Evolutionary conservation across 441 rosid genomes (phyloP).

Genomic region (Corymbia calophylla): DNA sequence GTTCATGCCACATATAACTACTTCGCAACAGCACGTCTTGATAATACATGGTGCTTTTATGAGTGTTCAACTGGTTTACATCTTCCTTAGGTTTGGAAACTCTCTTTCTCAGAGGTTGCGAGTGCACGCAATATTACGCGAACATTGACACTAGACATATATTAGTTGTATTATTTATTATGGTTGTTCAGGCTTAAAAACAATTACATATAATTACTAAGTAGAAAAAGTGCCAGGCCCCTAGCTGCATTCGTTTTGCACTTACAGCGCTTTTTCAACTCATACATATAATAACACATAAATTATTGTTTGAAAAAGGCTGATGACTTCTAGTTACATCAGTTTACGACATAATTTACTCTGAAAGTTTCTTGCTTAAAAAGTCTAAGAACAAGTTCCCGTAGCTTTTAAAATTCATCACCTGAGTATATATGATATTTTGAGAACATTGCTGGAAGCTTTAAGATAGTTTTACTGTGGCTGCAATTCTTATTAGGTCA

Average conservation of each 20-base stretch:
- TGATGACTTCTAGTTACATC: background rate
- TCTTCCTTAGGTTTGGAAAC: conserved; percentile 62
- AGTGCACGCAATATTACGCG: no score
- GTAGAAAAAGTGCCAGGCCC: background rate
- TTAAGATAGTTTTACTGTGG: background rate
- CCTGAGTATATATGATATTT: background rate
- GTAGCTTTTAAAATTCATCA: background rate
- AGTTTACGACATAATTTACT: background rate
- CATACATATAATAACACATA: background rate
- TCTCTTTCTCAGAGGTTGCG: background rate
- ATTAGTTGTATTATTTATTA: background rate
- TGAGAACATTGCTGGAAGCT: background rate
- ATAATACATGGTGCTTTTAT: conserved; percentile 91
- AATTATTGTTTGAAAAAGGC: background rate
- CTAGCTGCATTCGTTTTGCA: background rate
- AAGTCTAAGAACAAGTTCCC: background rate
- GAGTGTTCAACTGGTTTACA: conserved; percentile 85
- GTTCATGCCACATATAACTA: conserved; percentile 91
- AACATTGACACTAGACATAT: background rate
- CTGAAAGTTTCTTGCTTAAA: background rate
- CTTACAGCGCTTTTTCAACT: background rate
- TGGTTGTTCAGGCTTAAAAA: background rate
- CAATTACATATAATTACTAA: background rate
- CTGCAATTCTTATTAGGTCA: background rate
- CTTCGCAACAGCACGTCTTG: conserved; percentile 92